phyloP scores from a whole-genome alignment of 2,329 filamentous ascomycete genomes.

The Clathrospora elynae region DNA sequence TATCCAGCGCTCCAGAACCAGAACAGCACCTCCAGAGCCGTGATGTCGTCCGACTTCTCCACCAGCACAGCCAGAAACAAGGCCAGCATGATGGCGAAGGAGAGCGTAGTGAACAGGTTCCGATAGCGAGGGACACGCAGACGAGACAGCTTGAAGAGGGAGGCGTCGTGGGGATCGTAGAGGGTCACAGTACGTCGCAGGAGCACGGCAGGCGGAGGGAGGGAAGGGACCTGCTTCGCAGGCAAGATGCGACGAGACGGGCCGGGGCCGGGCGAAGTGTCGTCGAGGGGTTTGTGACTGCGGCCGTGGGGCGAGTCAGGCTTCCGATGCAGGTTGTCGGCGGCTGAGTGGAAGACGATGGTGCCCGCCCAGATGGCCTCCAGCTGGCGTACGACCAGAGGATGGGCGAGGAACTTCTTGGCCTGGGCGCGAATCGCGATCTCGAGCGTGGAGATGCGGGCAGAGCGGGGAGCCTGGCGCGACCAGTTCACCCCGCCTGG shows the following conservation, averaged over 20 bases:
- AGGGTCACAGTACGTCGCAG: constrained; percentile 77
- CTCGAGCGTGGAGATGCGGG: constrained; percentile 87
- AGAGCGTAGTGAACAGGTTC: constrained; percentile 86
- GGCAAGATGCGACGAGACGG: constrained; percentile 39
- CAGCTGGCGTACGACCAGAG: constrained; percentile 89
- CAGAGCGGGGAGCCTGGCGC: constrained; percentile 56
- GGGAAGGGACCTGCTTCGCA: constrained; percentile 32
- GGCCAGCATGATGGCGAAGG: constrained; percentile 80
- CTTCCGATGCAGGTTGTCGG: constrained; percentile 78
- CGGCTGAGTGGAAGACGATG: constrained; percentile 89
- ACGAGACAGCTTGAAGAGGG: constrained; percentile 87
- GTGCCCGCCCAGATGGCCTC: constrained; percentile 97
- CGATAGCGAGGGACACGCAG: constrained; percentile 90
- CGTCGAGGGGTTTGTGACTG: constrained; percentile 27
- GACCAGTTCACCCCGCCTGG: constrained; percentile 34
- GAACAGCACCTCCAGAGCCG: constrained; percentile 82
- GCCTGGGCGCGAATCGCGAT: constrained; percentile 91
- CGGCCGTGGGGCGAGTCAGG: constrained; percentile 46
- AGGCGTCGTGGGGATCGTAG: constrained; percentile 89
- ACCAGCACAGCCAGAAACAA: constrained; percentile 83
- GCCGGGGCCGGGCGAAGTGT: constrained; percentile 38
- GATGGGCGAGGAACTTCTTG: constrained; percentile 90
- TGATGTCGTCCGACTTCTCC: constrained; percentile 78
- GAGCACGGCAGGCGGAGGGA: constrained; percentile 41
- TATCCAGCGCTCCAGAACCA: constrained; percentile 99